Evolutionary conservation across 1,139 yeast species (phyloP), one percentile per base, ranked within the genome.

Genomic region (Hyphopichia pseudoburtonii): DNA sequence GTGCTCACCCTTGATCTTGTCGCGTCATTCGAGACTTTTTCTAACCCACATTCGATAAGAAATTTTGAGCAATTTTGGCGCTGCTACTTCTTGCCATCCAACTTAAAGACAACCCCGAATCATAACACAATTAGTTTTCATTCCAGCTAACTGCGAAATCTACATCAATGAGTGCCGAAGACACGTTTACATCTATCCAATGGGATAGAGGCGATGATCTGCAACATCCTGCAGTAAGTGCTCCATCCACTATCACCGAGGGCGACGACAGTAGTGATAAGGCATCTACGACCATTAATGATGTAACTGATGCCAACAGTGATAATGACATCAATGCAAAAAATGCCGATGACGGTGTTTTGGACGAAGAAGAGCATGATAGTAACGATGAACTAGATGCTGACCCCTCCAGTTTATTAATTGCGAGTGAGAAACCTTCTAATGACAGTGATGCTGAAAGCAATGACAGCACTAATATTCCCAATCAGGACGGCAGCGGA

Each of bases 141-240:
- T n/a, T n/a, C n/a, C n/a, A n/a, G n/a, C n/a, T n/a, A n/a, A 21
- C 23, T 7, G 7, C 23, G 9, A 21, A 7, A 21, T 21, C 7
- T 7, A 21, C 33, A 21, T 5, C n/a, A 34, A 60, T 60, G 59
- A 60, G 54, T 44, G 46, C 64, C 14, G 76, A 70, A 38, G 81
- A 76, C 45, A 77, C 76, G 50, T 77, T 77, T 54, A 74, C 80
- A 2, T 76, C 82, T 29, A 72, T 77, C 35, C 80, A 73, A 50
- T 76, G 80, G 80, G 82, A 76, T 48, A 64, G 78, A 42, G 78
- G 64, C 17, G 78, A 72, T 9, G 52, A 57, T 14, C 32, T 15
- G 15, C 36, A 19, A n/a, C 18, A 17, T 3, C 26, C 15, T 10
- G 8, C 26, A 5, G 35, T 30, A 15, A 39, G 25, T 24, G 38